Evolutionary conservation across 1,284 basidiomycete genomes (phyloP), one percentile per base, ranked within the genome.

Genomic region (Ceratobasidium sp.): DNA sequence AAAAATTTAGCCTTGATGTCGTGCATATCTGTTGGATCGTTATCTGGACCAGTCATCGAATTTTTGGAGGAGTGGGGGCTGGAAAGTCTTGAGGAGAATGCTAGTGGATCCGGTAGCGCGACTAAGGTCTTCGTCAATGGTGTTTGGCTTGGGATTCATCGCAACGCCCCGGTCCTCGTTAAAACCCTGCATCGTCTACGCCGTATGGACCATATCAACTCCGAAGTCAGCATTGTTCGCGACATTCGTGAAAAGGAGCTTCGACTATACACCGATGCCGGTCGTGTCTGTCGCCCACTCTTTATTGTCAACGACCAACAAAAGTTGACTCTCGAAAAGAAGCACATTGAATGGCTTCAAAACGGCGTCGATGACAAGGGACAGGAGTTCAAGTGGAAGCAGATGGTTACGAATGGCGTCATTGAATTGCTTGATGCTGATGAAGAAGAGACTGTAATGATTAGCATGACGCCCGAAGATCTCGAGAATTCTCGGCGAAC

Each of bases 101-200:
- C 90, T 0, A 88, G 92, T 76, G 92, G 93, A 17, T 84, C 89
- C 20, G 87, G 86, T 15, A 88, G 88, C 13, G 93, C 90, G 70
- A 98, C 96, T 38, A 99, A 99, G 80, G 94, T 99, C 42, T 99
- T 99, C 79, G 94, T 99, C 73, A 99, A 99, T 76, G 97, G 97
- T 77, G 95, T 98, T 10, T 99, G 97, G 97, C 94, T 98, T 86
- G 97, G 97, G 73, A 94, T 98, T n/a, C 96, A 98, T 80, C 92
- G 95, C 70, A 93, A 98, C 75, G 93, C 96, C 17, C 90, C 90
- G 54, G 92, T 93, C 74, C 84, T 99, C 64, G 93, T 98, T 73
- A 91, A 91, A 77, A 98, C 96, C 25, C 87, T 99, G 77, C 91
- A 96, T 78, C 91, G 92, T 75, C 85, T 99, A 73, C 87, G 97